These are phyloP conservation scores for Dianthus caryophyllus DNA, from an alignment of 148 eudicot genomes.

Conservation along the genomic window DNA sequence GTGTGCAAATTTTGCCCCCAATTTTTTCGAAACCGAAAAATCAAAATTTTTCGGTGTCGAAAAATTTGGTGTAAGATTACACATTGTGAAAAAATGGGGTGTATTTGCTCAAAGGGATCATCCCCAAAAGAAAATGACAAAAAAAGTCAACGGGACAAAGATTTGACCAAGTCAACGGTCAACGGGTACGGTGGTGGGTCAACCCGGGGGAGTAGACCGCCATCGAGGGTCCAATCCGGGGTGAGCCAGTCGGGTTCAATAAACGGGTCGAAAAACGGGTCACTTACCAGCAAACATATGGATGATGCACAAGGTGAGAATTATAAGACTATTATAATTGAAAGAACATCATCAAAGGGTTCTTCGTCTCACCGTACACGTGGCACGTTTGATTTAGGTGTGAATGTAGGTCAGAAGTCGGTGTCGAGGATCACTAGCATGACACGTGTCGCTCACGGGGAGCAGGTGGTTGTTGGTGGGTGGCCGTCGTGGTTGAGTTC, in stretches of 20 bases:
- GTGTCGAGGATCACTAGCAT: constrained; percentile 32
- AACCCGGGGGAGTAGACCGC: constrained; percentile 22
- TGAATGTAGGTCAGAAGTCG: constrained; percentile 25
- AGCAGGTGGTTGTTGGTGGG: constrained; percentile 45
- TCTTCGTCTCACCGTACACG: constrained; percentile 35
- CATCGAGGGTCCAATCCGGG: constrained; percentile 29
- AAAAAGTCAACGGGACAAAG: constrained; percentile 27
- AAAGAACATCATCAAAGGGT: constrained; percentile 34
- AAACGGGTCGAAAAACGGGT: constrained; percentile 17
- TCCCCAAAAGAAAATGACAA: constrained; percentile 27
- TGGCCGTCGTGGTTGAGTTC: constrained; percentile 85
- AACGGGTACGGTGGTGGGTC: constrained; percentile 36
- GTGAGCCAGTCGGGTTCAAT: constrained; percentile 37
- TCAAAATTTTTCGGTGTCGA: not conserved
- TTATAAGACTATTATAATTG: constrained; percentile 16
- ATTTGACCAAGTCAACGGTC: constrained; percentile 25
- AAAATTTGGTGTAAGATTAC: not conserved
- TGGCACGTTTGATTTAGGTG: constrained; percentile 29
- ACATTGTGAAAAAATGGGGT: constrained; percentile 42
- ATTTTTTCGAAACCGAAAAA: not conserved
- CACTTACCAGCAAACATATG: not conserved
- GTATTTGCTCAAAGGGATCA: constrained; percentile 62
- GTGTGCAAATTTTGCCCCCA: not conserved
- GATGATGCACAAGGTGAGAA: constrained; percentile 17
- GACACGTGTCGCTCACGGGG: constrained; percentile 29